Percentiles rank a stretch among this genome's conserved stretches.
Evolutionary conservation across 2,329 filamentous ascomycete species (phyloP).

Genomic region (Talaromyces albobiverticillius): DNA sequence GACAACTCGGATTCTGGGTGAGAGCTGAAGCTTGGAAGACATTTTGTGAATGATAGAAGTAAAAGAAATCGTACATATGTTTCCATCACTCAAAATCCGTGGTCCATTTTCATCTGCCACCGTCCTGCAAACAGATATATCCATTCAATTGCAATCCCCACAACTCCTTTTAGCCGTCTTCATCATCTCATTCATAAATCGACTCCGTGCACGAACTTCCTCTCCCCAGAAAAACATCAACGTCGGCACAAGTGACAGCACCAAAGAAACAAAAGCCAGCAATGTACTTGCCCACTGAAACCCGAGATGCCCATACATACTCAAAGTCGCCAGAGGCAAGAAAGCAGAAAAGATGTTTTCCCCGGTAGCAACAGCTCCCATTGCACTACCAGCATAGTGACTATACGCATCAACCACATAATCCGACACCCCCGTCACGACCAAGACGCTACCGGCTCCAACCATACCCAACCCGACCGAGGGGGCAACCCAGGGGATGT

Average conservation of each 20-base stretch:
- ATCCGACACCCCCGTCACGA: constrained; percentile 48
- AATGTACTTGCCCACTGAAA: constrained; percentile 41
- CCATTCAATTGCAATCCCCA: too few relatives aligned
- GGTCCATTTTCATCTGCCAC: too few relatives aligned
- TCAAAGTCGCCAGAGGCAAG: constrained; percentile 39
- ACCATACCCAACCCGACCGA: constrained; percentile 34
- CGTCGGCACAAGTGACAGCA: constrained; percentile 32
- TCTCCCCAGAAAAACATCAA: constrained; percentile 38
- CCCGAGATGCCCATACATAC: constrained; percentile 34
- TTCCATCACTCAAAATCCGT: too few relatives aligned
- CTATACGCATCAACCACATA: constrained; percentile 51
- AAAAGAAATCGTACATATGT: too few relatives aligned
- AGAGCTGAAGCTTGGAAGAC: too few relatives aligned
- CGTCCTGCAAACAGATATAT: too few relatives aligned
- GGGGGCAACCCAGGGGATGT: constrained; percentile 35
- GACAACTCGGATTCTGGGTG: too few relatives aligned
- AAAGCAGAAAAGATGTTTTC: constrained; percentile 45
- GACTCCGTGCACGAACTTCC: constrained; percentile 29
- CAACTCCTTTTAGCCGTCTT: too few relatives aligned
- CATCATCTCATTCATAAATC: constrained; percentile 20
- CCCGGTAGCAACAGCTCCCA: constrained; percentile 44
- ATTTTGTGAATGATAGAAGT: too few relatives aligned
- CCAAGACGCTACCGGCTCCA: constrained; percentile 41
- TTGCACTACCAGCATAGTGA: constrained; percentile 46
- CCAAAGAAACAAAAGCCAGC: constrained; percentile 38